Evolutionary conservation across 2,329 filamentous ascomycete genomes (phyloP).

Genomic region (Phaeosphaeriaceae sp.): DNA sequence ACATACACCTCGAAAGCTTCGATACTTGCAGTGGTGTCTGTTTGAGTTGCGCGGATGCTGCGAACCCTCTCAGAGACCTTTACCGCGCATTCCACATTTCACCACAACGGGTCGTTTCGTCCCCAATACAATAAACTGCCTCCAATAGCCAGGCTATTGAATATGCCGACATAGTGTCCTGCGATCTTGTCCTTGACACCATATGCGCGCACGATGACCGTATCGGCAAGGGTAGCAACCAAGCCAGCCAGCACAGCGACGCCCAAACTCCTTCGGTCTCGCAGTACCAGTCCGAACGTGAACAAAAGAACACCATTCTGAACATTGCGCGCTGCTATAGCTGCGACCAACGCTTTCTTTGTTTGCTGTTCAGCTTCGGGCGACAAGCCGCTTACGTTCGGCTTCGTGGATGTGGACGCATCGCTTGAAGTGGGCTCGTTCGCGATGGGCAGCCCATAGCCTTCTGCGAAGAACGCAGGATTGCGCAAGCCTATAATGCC

Average conservation of each 20-base stretch:
- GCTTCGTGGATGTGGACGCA: background rate
- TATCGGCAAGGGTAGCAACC: conserved; percentile 30
- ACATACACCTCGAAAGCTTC: background rate
- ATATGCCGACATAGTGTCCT: conserved; percentile 31
- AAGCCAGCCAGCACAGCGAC: conserved; percentile 29
- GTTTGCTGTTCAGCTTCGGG: conserved; percentile 23
- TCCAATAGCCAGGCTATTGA: conserved; percentile 31
- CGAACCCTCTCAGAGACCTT: background rate
- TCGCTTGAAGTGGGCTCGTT: conserved; percentile 1
- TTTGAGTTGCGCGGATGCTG: background rate
- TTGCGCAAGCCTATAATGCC: conserved; percentile 28
- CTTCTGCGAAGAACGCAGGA: conserved; percentile 11
- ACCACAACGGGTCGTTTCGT: conserved; percentile 27
- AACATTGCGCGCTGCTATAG: conserved; percentile 32
- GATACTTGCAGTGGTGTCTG: background rate
- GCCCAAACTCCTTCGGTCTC: conserved; percentile 30
- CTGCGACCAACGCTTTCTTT: conserved; percentile 29
- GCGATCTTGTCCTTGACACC: conserved; percentile 28
- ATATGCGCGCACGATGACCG: conserved; percentile 28
- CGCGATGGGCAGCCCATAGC: conserved; percentile 5
- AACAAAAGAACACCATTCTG: conserved; percentile 30
- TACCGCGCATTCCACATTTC: background rate
- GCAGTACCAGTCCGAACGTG: conserved; percentile 26
- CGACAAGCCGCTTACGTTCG: background rate
- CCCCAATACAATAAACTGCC: conserved; percentile 34